Conservation (phyloP, 1,284 basidiomycete species). For the Omphalotus olearius region DNA sequence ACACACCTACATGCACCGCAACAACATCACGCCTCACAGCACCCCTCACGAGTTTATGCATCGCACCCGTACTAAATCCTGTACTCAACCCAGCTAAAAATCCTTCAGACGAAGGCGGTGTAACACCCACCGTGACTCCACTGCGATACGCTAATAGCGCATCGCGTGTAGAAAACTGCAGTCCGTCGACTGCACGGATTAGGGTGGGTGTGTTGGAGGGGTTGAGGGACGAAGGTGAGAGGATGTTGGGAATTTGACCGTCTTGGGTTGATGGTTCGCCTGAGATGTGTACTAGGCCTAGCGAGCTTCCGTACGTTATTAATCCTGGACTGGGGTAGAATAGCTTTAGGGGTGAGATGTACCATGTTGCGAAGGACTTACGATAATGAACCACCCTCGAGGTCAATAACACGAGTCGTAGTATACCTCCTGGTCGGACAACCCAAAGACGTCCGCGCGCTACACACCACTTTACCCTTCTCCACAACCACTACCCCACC, state of each 20-base stretch:
- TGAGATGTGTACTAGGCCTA: conserved; percentile 62
- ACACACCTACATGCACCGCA: conserved; percentile 65
- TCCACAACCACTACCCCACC: conserved; percentile 31
- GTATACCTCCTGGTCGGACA: conserved; percentile 7
- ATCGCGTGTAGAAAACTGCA: conserved; percentile 68
- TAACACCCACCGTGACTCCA: conserved; percentile 58
- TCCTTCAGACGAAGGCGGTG: conserved; percentile 45
- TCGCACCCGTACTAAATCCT: conserved; percentile 56
- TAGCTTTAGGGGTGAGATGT: neutral
- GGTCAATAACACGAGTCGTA: conserved; percentile 32
- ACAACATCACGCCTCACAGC: conserved; percentile 58
- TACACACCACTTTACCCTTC: conserved; percentile 38
- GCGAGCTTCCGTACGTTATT: conserved; percentile 53
- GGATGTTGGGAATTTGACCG: conserved; percentile 53
- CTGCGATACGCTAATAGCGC: conserved; percentile 44
- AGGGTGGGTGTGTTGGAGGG: conserved; percentile 39
- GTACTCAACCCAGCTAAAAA: conserved; percentile 60
- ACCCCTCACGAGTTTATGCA: conserved; percentile 50
- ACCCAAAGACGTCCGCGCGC: conserved; percentile 15
- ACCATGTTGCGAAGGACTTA: conserved; percentile 17
- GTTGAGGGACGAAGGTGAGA: conserved; percentile 24
- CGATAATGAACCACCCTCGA: conserved; percentile 50
- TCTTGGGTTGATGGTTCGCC: conserved; percentile 67
- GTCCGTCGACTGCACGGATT: conserved; percentile 69
- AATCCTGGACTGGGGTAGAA: conserved; percentile 44